A percentile compares a stretch with the other conserved stretches of the same genome.
phyloP scores from a whole-genome alignment of 345 rosid species.

The Passiflora organensis region DNA sequence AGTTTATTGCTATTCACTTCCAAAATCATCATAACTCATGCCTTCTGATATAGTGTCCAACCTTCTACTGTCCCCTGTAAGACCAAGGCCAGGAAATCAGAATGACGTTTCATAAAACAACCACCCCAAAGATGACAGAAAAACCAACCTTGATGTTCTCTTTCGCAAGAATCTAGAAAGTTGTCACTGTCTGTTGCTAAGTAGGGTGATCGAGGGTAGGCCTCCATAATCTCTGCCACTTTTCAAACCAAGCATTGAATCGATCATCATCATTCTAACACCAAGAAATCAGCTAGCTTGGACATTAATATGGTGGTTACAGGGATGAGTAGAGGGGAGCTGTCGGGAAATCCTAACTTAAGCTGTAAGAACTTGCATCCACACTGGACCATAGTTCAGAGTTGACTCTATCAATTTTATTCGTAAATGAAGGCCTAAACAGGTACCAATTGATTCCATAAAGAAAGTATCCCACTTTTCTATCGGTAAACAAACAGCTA shows the following conservation, averaged over 20 bases:
- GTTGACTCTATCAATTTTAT: too few relatives aligned
- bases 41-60: slow-evolving; percentile 88
- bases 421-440: too few relatives aligned
- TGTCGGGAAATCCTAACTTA: too few relatives aligned
- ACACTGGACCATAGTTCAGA: too few relatives aligned
- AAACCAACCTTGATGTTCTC: slow-evolving; percentile 24
- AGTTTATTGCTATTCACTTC: slow-evolving; percentile 46
- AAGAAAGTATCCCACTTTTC: neutral
- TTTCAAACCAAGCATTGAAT: slow-evolving; percentile 2
- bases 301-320: neutral
- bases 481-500: neutral
- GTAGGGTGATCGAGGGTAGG: slow-evolving; percentile 79
- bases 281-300: neutral
- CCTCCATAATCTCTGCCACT: slow-evolving; percentile 73
- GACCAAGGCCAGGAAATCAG: slow-evolving; percentile 22
- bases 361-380: too few relatives aligned
- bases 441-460: too few relatives aligned
- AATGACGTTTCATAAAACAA: neutral
- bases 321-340: too few relatives aligned
- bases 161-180: slow-evolving; percentile 23
- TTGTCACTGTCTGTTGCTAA: slow-evolving; percentile 31
- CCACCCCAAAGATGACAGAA: neutral
- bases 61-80: slow-evolving; percentile 66
- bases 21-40: slow-evolving; percentile 68
- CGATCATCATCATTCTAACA: neutral